phyloP scores from a whole-genome alignment of 495 filamentous ascomycete species.

The Penicillium taxi region DNA sequence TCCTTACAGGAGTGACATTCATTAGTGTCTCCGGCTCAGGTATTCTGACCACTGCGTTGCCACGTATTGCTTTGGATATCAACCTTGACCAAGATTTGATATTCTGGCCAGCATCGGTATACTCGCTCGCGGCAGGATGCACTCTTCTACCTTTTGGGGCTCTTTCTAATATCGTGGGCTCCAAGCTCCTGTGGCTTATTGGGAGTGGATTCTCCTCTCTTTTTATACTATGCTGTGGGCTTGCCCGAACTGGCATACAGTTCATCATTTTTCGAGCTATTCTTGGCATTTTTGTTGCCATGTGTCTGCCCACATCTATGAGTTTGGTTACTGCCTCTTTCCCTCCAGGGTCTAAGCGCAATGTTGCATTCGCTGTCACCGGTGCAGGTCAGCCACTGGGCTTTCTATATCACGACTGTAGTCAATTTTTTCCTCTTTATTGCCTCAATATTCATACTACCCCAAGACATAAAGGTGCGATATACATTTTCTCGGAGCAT shows the following conservation, averaged over 20 bases:
- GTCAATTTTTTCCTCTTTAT: background rate
- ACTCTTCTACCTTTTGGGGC: slow-evolving; percentile 42
- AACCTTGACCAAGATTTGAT: slow-evolving; percentile 25
- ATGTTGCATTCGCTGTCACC: slow-evolving; percentile 40
- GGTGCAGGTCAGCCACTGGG: slow-evolving; percentile 39
- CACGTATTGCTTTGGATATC: slow-evolving; percentile 43
- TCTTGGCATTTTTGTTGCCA: slow-evolving; percentile 37
- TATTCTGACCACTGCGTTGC: slow-evolving; percentile 38
- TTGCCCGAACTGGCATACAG: slow-evolving; percentile 30
- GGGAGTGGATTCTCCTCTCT: slow-evolving; percentile 30
- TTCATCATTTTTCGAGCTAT: slow-evolving; percentile 42
- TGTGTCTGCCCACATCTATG: slow-evolving; percentile 43
- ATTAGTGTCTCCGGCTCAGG: slow-evolving; percentile 9
- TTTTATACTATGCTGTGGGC: background rate
- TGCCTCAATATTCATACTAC: background rate
- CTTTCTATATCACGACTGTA: slow-evolving; percentile 32
- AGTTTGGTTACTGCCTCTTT: slow-evolving; percentile 36
- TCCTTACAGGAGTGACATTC: too few species aligned
- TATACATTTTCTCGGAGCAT: too few species aligned
- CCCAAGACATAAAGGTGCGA: background rate
- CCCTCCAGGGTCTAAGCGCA: slow-evolving; percentile 28
- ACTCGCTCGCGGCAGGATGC: slow-evolving; percentile 33
- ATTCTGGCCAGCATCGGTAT: slow-evolving; percentile 37
- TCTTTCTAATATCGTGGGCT: slow-evolving; percentile 43
- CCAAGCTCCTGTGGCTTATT: slow-evolving; percentile 33